Percentiles rank a stretch among this genome's conserved stretches.
Conservation (phyloP, 805 yeast genomes). For the Nakazawaea sp. region DNA sequence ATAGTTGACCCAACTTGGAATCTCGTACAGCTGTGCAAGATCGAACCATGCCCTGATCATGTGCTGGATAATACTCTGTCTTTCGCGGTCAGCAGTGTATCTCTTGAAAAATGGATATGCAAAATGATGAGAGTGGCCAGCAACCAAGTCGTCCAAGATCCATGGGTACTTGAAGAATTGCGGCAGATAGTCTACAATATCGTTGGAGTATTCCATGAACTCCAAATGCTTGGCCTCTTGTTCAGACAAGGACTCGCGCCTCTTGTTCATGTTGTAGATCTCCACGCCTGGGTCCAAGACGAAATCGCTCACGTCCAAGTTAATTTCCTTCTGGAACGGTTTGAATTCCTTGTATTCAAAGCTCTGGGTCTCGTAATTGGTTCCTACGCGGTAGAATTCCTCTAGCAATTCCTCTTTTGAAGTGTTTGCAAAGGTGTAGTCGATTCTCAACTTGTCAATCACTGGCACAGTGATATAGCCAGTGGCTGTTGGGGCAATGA, state of each 20-base stretch:
- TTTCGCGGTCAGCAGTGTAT: conserved; percentile 27
- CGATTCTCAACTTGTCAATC: conserved; percentile 2
- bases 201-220: background rate
- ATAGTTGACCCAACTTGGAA: conserved; percentile 20
- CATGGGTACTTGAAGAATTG: conserved; percentile 9
- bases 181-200: conserved; percentile 1
- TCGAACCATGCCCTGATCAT: conserved; percentile 39
- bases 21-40: conserved; percentile 30
- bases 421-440: background rate
- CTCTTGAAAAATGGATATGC: conserved; percentile 31
- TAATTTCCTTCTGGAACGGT: background rate
- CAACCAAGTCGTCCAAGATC: conserved; percentile 5
- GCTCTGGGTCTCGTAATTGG: no score
- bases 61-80: conserved; percentile 34
- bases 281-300: conserved; percentile 1
- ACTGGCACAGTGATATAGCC: conserved; percentile 4
- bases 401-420: background rate
- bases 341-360: no score
- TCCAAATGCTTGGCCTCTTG: background rate
- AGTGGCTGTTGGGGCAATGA: background rate
- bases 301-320: conserved; percentile 1
- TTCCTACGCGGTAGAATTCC: background rate
- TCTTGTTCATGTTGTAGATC: background rate
- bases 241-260: background rate
- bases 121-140: conserved; percentile 13